Evolutionary conservation across 2,329 filamentous ascomycete species (phyloP), one percentile per base, ranked within the genome.

Genomic region (Monosporascus cannonballus): DNA sequence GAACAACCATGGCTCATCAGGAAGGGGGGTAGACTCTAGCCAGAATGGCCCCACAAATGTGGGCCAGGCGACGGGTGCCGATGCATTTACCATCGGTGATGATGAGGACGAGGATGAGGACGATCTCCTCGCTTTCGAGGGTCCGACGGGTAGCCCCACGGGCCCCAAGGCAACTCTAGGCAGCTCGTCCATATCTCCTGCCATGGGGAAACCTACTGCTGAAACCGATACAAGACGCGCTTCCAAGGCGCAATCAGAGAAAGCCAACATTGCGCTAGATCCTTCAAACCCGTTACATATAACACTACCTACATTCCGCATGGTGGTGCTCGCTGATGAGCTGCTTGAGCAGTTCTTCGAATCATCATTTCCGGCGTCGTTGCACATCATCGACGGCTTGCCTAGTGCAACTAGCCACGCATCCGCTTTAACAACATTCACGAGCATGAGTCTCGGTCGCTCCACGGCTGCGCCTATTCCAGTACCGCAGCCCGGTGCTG

Each of bases 291-390:
- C 94, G 6, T 80, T 99, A 1, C 89, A 96, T 68, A 96, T 99
- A 65, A 97, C 94, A 1, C 80, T 99, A 1, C 94, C 94, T 1
- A 99, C 94, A 1, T 99, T 99, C 79, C 87, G 94, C 59, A 99
- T 99, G 94, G 91, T 99, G 3, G 89, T 99, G 9, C 83, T 99
- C 7, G 94, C 94, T 44, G 94, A 99, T 65, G 94, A 99, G 69
- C 80, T 95, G 1, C 82, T 99, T 6, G 93, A 99, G 65, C 89
- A 95, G 61, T 99, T 99, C 73, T 99, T 99, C 68, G 94, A 99
- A 72, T 89, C 90, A 1, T 95, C 91, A 41, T 96, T 97, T 73
- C 90, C 93, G 0, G 85, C 89, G 49, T 96, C 91, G 1, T 95
- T 99, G 80, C 90, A 89, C 64, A 85, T 96, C 47, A 85, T 89